Evolutionary conservation across 2,329 filamentous ascomycete species (phyloP), one percentile per base, ranked within the genome.

Genomic region (Sporothrix variecibatus): DNA sequence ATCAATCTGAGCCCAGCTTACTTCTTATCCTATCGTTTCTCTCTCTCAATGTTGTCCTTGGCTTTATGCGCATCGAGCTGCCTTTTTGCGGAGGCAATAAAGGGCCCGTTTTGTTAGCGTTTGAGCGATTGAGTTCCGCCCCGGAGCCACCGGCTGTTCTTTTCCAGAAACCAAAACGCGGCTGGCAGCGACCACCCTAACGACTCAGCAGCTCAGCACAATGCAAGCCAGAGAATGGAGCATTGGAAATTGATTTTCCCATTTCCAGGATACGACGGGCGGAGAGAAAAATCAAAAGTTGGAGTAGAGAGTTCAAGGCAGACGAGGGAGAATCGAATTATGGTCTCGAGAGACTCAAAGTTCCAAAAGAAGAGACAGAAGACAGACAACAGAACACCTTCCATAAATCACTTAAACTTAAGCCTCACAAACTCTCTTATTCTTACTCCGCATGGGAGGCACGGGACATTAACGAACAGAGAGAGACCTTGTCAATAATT

Each of bases 241-340:
- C 28, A 31, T 60, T 65, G 62, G 58, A 64, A 64, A 31, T 38
- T 64, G 58, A 23, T 64, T 64, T 64, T 64, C 58, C 58, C 17
- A 15, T n/a, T 64, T 64, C 58, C 58, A n/a, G 58, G 23, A 12
- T 31, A 9, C 5, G 5, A 8, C 2, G 11, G 17, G 26, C 53
- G 53, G 53, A 58, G 53, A 31, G 53, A 58, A 31, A 17, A 9
- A 31, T 2, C 23, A 17, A 17, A 58, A 58, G 26, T 31, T 58
- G 53, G 26, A 6, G 26, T 17, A 9, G n/a, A n/a, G 43, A 9
- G 43, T 46, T 46, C 43, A 46, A 43, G 49, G 12, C 49, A n/a
- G 5, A 51, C 49, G 15, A 20, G 17, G 17, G 20, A 53, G 6
- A 23, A 53, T 23, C 7, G 8, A 4, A 53, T 8, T 20, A 31